Conservation (phyloP, 2,329 filamentous ascomycete species). For the Tolypocladium pustulatum region DNA sequence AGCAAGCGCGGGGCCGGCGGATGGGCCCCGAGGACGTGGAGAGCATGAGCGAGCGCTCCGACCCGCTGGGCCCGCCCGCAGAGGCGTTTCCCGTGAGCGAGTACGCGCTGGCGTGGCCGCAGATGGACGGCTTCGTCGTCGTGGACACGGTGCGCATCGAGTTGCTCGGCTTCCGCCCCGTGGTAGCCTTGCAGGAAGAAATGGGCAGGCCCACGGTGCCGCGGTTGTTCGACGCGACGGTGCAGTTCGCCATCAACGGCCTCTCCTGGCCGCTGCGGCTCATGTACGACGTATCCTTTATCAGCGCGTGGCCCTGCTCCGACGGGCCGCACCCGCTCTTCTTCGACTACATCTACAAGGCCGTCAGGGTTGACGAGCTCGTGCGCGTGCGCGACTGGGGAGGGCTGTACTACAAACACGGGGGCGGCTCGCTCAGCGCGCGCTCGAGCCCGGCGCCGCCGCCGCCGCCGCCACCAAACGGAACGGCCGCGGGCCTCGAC, state of each 20-base stretch:
- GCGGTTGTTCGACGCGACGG: slow-evolving; percentile 45
- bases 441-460: slow-evolving; percentile 23
- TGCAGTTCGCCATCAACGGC: slow-evolving; percentile 54
- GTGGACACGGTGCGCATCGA: slow-evolving; percentile 61
- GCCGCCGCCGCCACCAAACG: background rate
- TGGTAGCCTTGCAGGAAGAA: slow-evolving; percentile 15
- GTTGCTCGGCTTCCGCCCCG: slow-evolving; percentile 47
- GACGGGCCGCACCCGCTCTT: slow-evolving; percentile 59
- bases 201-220: slow-evolving; percentile 20
- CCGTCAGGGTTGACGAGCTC: slow-evolving; percentile 52
- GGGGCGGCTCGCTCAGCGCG: slow-evolving; percentile 16
- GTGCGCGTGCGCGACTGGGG: slow-evolving; percentile 59
- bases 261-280: slow-evolving; percentile 53
- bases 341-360: slow-evolving; percentile 55
- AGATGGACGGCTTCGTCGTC: slow-evolving; percentile 40
- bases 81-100: slow-evolving; percentile 55
- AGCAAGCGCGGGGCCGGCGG: slow-evolving; percentile 19
- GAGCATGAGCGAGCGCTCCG: slow-evolving; percentile 56
- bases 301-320: slow-evolving; percentile 54
- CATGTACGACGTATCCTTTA: slow-evolving; percentile 54
- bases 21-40: slow-evolving; percentile 50
- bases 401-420: slow-evolving; percentile 24
- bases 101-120: slow-evolving; percentile 51
- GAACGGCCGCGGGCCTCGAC: slow-evolving; percentile 4
- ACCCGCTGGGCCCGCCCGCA: slow-evolving; percentile 55